These are phyloP conservation scores for Dovyalis caffra DNA, from an alignment of 345 rosid genomes.

Conservation along the genomic window DNA sequence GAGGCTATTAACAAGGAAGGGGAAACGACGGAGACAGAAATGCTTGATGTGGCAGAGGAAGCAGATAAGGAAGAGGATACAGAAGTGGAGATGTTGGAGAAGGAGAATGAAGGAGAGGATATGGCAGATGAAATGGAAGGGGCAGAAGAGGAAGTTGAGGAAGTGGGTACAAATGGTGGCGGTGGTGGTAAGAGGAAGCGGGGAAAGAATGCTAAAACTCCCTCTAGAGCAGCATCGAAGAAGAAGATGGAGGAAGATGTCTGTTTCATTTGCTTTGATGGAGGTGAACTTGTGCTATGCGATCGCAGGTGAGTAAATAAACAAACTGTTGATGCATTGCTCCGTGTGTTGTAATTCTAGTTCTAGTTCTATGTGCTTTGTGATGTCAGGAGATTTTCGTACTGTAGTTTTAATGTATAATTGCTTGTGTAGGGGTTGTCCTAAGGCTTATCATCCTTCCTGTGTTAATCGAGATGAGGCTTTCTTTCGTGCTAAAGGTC, in stretches of 20 bases:
- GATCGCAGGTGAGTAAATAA: slow-evolving; percentile 73
- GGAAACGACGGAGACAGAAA: slow-evolving; percentile 10
- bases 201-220: slow-evolving; percentile 45
- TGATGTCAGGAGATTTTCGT: neutral
- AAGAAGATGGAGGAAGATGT: slow-evolving; percentile 95
- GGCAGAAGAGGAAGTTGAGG: slow-evolving; percentile 34
- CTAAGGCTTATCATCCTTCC: slow-evolving; percentile 93
- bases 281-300: slow-evolving; percentile 92
- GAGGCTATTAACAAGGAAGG: slow-evolving; percentile 14
- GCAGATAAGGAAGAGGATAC: slow-evolving; percentile 10
- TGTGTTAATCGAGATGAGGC: slow-evolving; percentile 92
- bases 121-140: slow-evolving; percentile 19
- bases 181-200: slow-evolving; percentile 75
- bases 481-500: slow-evolving; percentile 78
- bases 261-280: slow-evolving; percentile 96
- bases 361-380: neutral
- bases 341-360: no score
- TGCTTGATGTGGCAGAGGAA: slow-evolving; percentile 32
- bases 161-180: slow-evolving; percentile 34
- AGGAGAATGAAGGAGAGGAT: slow-evolving; percentile 18
- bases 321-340: neutral
- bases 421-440: slow-evolving; percentile 75
- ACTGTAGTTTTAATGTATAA: slow-evolving; percentile 9
- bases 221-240: slow-evolving; percentile 44
- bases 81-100: slow-evolving; percentile 11